phyloP scores from a whole-genome alignment of 1,284 basidiomycete genomes.

The Cystobasidium pallidum region DNA sequence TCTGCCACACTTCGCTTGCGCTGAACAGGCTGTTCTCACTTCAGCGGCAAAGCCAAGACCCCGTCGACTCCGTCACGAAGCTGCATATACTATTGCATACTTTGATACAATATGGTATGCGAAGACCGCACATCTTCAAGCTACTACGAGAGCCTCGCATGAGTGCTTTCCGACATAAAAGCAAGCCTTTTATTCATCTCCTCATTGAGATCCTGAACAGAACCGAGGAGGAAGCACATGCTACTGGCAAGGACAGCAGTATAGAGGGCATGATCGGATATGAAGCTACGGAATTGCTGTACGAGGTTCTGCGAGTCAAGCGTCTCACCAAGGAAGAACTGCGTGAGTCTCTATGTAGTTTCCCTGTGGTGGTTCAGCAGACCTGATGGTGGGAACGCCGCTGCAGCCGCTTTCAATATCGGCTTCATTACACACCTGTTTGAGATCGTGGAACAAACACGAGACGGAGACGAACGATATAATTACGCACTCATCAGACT shows the following conservation, averaged over 20 bases:
- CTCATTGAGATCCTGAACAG: constrained; percentile 64
- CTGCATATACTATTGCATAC: constrained; percentile 37
- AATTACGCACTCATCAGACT: constrained; percentile 93
- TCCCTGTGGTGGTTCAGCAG: too few species aligned
- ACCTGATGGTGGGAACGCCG: neutral
- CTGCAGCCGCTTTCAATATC: constrained; percentile 74
- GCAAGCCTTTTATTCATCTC: constrained; percentile 77
- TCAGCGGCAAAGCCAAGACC: constrained; percentile 25
- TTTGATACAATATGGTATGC: constrained; percentile 29
- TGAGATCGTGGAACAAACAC: constrained; percentile 89
- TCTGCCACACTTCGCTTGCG: constrained; percentile 16
- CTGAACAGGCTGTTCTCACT: neutral
- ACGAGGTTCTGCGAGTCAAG: constrained; percentile 88
- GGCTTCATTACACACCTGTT: constrained; percentile 86
- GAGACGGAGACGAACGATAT: constrained; percentile 85
- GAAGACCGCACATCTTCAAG: constrained; percentile 42
- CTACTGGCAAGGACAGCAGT: constrained; percentile 23
- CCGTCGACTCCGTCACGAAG: constrained; percentile 26
- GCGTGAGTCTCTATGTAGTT: constrained; percentile 61
- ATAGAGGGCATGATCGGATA: constrained; percentile 41
- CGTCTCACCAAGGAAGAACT: constrained; percentile 75
- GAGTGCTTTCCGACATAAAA: constrained; percentile 76
- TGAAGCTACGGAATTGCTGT: constrained; percentile 71
- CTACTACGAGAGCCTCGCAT: constrained; percentile 66
- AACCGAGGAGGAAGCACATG: constrained; percentile 55